Conservation (phyloP, 2,329 filamentous ascomycete species). For the Pestalotiopsis sp. region DNA sequence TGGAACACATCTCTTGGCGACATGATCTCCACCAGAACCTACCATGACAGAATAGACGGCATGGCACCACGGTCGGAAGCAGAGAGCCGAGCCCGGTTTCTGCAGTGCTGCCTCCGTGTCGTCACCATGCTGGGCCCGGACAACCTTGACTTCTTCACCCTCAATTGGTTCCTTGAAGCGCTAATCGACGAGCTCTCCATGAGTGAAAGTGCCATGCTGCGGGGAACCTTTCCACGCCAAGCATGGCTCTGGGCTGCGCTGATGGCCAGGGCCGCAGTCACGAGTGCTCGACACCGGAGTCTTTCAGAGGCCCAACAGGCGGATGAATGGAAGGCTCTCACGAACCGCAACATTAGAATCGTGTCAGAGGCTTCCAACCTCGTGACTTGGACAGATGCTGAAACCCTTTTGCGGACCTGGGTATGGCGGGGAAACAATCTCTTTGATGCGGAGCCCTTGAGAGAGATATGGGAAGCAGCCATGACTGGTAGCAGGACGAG, state of each 20-base stretch:
- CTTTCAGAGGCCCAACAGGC: constrained; percentile 22
- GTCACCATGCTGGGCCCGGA: constrained; percentile 24
- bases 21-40: constrained; percentile 15
- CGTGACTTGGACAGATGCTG: constrained; percentile 24
- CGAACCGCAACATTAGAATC: constrained; percentile 24
- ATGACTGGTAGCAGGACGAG: constrained; percentile 18
- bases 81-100: constrained; percentile 23
- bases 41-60: constrained; percentile 15
- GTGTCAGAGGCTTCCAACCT: constrained; percentile 22
- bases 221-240: constrained; percentile 22
- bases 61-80: constrained; percentile 21
- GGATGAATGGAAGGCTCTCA: constrained; percentile 24
- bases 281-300: constrained; percentile 22
- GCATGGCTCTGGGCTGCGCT: constrained; percentile 26
- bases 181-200: constrained; percentile 23
- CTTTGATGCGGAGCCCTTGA: constrained; percentile 17
- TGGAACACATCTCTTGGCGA: constrained; percentile 21
- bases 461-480: constrained; percentile 27
- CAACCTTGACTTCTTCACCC: constrained; percentile 23
- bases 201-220: constrained; percentile 23
- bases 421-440: constrained; percentile 3
- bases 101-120: constrained; percentile 24
- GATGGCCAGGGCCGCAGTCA: constrained; percentile 24
- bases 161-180: constrained; percentile 27
- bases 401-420: constrained; percentile 20